Base-by-base conservation (phyloP, 129 eudicot species). In the Flaveria robusta region DNA sequence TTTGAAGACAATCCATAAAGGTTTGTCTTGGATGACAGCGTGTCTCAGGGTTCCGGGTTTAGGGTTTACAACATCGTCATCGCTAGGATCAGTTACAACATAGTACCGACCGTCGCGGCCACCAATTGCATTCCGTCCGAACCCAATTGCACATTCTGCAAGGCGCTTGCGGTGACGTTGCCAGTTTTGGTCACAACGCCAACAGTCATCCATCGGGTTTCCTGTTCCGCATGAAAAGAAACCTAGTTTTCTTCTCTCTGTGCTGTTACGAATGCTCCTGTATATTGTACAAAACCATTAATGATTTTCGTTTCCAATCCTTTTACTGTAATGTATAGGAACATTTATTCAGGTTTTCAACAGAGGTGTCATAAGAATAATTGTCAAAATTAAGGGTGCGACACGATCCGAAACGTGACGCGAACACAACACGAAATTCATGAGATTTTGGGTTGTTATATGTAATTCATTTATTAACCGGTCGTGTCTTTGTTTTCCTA, bases 161-260 rank as follows among this genome's bases (percentile, higher is more conserved):
- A 92, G 90, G 11, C 87, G 86, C 45, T 82, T 83, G 69, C 96
- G 89, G 81, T 86, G 77, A 65, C 83, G 87, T 67, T 74, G 80
- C 98, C 98, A 92, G 31, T 75, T 84, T 43, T 60, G 80, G 83
- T 92, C 94, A 29, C 92, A 92, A 7, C 98, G 85, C 96, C 98
- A 92, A 59, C 98, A 92, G 63, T 90, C 98, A 37, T 92, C 98
- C 12, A 92, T 88, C 0, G 94, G 96, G 77, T 92, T 92, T 18
- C 97, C 98, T 3, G 91, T 89, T 1, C 88, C 96, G 71, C 98
- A 92, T 29, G 98, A 89, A 83, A 92, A 86, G 82, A 75, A 92
- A 3, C 98, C 96, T 29, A 92, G 42, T 27, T 92, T 86, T 62
- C 98, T 86, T 82, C 98, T 86, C 24, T 75, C 81, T 10, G 96